A percentile compares a stretch with the other conserved stretches of the same genome.
Conservation (phyloP, 202 grass and related monocot genomes). For the Brachypodium distachyon region DNA sequence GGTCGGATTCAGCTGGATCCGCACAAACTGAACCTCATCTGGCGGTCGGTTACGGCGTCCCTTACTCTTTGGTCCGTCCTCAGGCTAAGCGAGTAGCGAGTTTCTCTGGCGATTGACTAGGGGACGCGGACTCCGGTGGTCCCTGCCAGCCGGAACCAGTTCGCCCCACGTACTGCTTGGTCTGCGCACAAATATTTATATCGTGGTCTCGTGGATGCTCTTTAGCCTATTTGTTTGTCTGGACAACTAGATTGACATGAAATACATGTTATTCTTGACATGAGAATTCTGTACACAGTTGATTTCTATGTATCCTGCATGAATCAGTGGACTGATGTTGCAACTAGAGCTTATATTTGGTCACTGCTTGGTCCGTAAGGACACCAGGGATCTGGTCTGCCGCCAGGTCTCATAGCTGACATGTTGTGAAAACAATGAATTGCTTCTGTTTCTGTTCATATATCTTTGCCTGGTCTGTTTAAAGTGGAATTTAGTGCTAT, state of each 20-base stretch:
- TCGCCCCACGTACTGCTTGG: background rate
- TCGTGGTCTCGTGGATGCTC: background rate
- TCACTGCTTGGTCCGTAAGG: background rate
- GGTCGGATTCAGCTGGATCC: slow-evolving; percentile 9
- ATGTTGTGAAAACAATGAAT: background rate
- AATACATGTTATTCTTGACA: background rate
- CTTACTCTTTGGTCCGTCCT: background rate
- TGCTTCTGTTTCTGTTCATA: background rate
- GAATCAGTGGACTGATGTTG: background rate
- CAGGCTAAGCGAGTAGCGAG: background rate
- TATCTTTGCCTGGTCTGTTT: background rate
- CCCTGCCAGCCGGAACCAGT: background rate
- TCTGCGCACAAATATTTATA: background rate
- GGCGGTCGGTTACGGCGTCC: background rate
- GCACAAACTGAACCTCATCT: background rate
- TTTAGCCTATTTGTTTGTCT: background rate
- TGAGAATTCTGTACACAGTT: background rate
- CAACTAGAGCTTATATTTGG: background rate
- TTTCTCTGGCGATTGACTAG: background rate
- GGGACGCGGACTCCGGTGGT: background rate
- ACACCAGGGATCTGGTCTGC: background rate
- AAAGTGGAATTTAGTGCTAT: background rate
- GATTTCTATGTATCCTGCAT: background rate
- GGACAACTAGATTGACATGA: background rate
- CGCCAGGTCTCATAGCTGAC: background rate